Evolutionary conservation across 1,284 basidiomycete species (phyloP), one percentile per base, ranked within the genome.

Genomic region (Cryptococcus jaspeensis): DNA sequence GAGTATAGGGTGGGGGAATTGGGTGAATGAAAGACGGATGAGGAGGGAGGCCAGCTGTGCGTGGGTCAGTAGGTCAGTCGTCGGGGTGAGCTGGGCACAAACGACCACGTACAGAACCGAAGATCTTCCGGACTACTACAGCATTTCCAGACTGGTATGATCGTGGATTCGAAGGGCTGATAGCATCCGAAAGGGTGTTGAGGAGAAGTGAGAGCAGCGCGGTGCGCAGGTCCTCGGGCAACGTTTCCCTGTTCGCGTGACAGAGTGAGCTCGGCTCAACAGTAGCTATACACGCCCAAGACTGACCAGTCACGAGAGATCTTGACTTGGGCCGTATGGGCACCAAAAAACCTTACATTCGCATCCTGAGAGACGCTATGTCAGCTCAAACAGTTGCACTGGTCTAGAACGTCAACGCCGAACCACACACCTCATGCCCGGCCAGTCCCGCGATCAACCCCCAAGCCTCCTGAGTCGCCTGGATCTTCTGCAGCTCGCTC

Each of bases 291-390:
- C 13, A 13, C 18, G 23, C 39, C 6, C 18, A 18, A 18, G 50
- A 74, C 85, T 64, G 68, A 92, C 90, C 90, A 92, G 71, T 93
- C 91, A 61, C 91, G 81, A 18, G 88, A 85, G 65, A 93, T 90
- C 82, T 94, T 94, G 59, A 92, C 89, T 71, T 92, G 89, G 1
- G 88, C 84, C 0, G 90, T 94, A 70, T 93, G 90, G 5, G 91
- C 91, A 5, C 90, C 90, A 71, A 92, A 93, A 81, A 93, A 94
- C 70, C 92, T 87, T 8, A 93, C 89, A 66, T 90, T 90, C 48
- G 82, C 81, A 73, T 92, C 87, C 62, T 76, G 41, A n/a, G 22
- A 46, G 20, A 42, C 3, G 6, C 18, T 12, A 35, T 28, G 15
- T 53, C 43, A 50, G 55, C 42, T 45, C 9, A n/a, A 36, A 15